A percentile compares a stretch with the other conserved stretches of the same genome.
Evolutionary conservation across 192 early-diverging fungal genomes (phyloP).

Genomic region (Umbelopsis sp.): DNA sequence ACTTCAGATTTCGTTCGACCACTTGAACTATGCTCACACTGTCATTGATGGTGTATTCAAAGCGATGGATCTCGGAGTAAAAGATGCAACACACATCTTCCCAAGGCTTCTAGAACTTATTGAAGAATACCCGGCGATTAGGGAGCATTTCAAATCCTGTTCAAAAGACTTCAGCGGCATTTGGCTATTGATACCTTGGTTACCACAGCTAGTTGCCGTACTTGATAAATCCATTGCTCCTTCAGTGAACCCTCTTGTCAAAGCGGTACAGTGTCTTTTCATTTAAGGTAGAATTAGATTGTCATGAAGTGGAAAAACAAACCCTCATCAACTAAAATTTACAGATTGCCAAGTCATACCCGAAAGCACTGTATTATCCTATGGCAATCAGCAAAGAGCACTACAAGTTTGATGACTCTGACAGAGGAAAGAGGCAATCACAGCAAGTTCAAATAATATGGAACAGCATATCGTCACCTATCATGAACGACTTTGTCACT

Average conservation of each 20-base stretch:
- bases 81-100: constrained; percentile 62
- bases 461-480: constrained; percentile 40
- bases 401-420: constrained; percentile 48
- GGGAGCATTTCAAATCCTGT: constrained; percentile 36
- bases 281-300: background rate
- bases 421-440: constrained; percentile 37
- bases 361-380: constrained; percentile 69
- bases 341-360: constrained; percentile 63
- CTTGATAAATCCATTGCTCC: constrained; percentile 60
- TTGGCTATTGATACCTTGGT: constrained; percentile 79
- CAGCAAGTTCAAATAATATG: constrained; percentile 39
- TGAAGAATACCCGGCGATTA: constrained; percentile 46
- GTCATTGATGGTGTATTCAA: constrained; percentile 52
- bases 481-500: constrained; percentile 58
- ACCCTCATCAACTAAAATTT: background rate
- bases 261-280: background rate
- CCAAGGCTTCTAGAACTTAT: constrained; percentile 72
- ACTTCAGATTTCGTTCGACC: constrained; percentile 22
- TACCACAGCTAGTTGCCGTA: constrained; percentile 73
- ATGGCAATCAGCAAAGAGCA: constrained; percentile 72
- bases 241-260: constrained; percentile 49
- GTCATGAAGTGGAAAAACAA: background rate
- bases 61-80: constrained; percentile 55
- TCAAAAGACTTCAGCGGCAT: constrained; percentile 37
- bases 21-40: constrained; percentile 19